Evolutionary conservation across 345 rosid genomes (phyloP).

Genomic region (Syzygium aqueum): DNA sequence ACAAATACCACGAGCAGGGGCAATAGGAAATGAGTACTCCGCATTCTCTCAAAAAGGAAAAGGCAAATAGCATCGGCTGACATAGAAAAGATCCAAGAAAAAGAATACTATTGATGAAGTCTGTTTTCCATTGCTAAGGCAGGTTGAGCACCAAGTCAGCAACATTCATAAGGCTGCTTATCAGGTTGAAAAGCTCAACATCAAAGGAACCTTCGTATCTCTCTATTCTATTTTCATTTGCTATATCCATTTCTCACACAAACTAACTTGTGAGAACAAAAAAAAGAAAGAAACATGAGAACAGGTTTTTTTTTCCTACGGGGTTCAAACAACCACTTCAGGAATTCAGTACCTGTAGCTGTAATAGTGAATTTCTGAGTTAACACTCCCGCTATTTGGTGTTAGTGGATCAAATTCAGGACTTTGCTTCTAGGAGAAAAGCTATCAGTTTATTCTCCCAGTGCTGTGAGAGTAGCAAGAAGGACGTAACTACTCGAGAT

Average conservation of each 20-base stretch:
- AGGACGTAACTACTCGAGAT: background rate
- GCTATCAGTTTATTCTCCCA: background rate
- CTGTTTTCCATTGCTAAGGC: background rate
- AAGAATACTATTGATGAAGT: background rate
- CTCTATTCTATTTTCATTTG: background rate
- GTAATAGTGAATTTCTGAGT: background rate
- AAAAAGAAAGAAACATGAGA: background rate
- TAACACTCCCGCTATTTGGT: background rate
- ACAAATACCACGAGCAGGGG: background rate
- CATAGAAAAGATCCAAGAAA: background rate
- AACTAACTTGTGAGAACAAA: background rate
- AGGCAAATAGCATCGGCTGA: background rate
- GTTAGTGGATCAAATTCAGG: background rate
- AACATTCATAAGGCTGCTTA: background rate
- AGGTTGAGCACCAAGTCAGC: background rate
- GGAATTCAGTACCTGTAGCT: background rate
- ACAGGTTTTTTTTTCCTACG: background rate
- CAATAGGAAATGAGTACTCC: background rate
- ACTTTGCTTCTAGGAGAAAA: no score
- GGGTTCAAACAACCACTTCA: background rate
- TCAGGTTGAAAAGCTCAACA: background rate
- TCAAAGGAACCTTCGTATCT: background rate
- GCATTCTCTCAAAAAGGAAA: background rate
- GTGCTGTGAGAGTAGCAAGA: background rate
- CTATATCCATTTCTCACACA: background rate